Evolutionary conservation across 495 filamentous ascomycete species (phyloP).

Genomic region (Trichoderma orchidacearum): DNA sequence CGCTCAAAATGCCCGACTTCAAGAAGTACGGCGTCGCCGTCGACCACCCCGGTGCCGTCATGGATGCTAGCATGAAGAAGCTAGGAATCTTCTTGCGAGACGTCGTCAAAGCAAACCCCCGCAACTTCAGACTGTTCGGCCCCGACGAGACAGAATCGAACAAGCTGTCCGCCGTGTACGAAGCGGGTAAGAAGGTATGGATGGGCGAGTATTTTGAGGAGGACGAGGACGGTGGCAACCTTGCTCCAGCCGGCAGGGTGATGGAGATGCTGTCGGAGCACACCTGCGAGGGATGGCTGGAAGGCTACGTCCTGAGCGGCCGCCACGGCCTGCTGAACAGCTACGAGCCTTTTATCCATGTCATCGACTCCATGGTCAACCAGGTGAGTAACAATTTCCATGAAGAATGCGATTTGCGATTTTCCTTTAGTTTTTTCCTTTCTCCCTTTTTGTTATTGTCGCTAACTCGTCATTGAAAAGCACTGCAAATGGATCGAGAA

Average conservation of each 20-base stretch:
- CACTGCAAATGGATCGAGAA: constrained; percentile 76
- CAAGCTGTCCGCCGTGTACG: constrained; percentile 53
- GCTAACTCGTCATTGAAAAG: constrained; percentile 15
- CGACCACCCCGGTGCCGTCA: constrained; percentile 35
- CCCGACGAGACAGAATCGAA: constrained; percentile 69
- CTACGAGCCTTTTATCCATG: constrained; percentile 68
- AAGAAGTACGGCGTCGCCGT: constrained; percentile 43
- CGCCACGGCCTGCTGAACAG: constrained; percentile 60
- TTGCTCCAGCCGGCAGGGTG: constrained; percentile 47
- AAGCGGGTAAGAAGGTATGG: constrained; percentile 63
- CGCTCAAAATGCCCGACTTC: constrained; percentile 53
- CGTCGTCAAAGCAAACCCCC: constrained; percentile 42
- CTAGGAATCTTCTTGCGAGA: constrained; percentile 52
- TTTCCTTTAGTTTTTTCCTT: neutral
- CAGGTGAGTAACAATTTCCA: constrained; percentile 27
- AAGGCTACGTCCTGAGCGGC: constrained; percentile 59
- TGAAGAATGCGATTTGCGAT: too few relatives aligned
- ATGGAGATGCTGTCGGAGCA: constrained; percentile 73
- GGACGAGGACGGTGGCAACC: constrained; percentile 53
- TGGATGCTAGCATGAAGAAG: constrained; percentile 45
- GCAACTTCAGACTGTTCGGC: constrained; percentile 57
- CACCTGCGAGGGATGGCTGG: constrained; percentile 64
- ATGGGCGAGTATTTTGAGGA: constrained; percentile 62
- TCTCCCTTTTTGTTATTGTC: neutral
- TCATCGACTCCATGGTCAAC: constrained; percentile 70